A percentile compares a stretch with the other conserved stretches of the same genome.
Conservation (phyloP, 352 stramenopile genomes). For the Pythium rishiriense region DNA sequence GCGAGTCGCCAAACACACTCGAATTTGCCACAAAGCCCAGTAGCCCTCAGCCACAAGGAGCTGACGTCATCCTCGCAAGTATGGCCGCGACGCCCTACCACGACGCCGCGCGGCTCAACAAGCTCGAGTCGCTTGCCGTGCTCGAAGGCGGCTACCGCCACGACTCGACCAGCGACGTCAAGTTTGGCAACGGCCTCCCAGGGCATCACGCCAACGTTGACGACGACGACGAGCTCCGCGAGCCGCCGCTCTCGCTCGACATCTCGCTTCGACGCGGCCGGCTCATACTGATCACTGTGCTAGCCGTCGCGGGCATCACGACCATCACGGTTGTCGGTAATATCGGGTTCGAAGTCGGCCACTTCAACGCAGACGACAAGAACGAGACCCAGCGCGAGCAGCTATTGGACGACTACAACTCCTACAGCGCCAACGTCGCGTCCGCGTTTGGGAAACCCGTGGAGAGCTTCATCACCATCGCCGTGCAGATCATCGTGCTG, state of each 20-base stretch:
- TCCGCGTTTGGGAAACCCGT: conserved; percentile 22
- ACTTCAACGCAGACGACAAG: conserved; percentile 4
- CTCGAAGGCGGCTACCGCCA: background rate
- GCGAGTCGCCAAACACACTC: too few species aligned
- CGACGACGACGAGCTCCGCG: background rate
- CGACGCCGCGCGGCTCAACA: background rate
- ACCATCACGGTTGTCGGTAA: background rate
- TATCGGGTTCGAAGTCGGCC: conserved; percentile 10
- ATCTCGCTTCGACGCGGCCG: conserved; percentile 5
- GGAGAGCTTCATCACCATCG: conserved; percentile 10
- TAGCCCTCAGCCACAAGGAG: too few species aligned
- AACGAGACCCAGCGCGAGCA: background rate
- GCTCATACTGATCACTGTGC: background rate
- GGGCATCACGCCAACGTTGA: background rate
- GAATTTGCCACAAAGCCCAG: too few species aligned
- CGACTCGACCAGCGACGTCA: conserved; percentile 4
- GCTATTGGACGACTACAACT: conserved; percentile 33
- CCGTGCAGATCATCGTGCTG: background rate
- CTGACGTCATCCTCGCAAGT: background rate
- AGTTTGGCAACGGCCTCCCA: background rate
- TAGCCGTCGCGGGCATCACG: background rate
- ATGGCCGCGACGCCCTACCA: conserved; percentile 7
- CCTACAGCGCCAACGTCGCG: conserved; percentile 22
- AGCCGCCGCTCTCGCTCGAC: background rate
- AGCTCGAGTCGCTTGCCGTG: conserved; percentile 4